phyloP scores from a whole-genome alignment of 306 rosid genomes.

The Fragaria nilgerrensis region DNA sequence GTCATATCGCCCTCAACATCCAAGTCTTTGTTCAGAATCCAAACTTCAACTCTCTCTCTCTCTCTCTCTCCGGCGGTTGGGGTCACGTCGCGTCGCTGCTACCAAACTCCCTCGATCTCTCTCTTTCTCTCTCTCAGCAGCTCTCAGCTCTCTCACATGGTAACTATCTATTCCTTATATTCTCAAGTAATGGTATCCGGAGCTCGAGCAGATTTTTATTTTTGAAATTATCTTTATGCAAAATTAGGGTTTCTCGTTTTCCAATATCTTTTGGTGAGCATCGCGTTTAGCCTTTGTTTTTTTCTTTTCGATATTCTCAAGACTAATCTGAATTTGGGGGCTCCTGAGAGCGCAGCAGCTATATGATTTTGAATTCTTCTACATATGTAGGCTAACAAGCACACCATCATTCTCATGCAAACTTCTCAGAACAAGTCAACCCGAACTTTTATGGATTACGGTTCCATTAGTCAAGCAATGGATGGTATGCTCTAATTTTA shows the following conservation, averaged over 20 bases:
- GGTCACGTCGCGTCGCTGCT: background rate
- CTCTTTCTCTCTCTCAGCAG: too few species aligned
- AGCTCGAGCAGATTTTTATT: too few species aligned
- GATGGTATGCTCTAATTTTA: constrained; percentile 56
- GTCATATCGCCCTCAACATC: background rate
- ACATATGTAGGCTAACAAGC: constrained; percentile 69
- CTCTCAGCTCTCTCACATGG: constrained; percentile 24
- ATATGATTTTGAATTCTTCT: too few species aligned
- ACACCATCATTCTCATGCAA: constrained; percentile 95
- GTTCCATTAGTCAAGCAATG: constrained; percentile 81
- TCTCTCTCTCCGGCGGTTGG: constrained; percentile 8
- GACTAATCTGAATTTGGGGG: too few species aligned
- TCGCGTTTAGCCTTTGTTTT: too few species aligned
- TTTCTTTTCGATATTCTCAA: too few species aligned
- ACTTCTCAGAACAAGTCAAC: constrained; percentile 77
- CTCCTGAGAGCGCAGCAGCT: too few species aligned
- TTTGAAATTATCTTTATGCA: too few species aligned
- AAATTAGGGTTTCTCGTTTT: too few species aligned
- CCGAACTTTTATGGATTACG: constrained; percentile 93
- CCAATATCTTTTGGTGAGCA: too few species aligned
- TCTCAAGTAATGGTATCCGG: too few species aligned
- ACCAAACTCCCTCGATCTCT: background rate
- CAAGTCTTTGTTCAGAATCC: background rate
- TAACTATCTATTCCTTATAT: background rate
- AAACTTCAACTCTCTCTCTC: background rate